phyloP scores from a whole-genome alignment of 805 yeast species.

The Saccharomycopsis malanga region DNA sequence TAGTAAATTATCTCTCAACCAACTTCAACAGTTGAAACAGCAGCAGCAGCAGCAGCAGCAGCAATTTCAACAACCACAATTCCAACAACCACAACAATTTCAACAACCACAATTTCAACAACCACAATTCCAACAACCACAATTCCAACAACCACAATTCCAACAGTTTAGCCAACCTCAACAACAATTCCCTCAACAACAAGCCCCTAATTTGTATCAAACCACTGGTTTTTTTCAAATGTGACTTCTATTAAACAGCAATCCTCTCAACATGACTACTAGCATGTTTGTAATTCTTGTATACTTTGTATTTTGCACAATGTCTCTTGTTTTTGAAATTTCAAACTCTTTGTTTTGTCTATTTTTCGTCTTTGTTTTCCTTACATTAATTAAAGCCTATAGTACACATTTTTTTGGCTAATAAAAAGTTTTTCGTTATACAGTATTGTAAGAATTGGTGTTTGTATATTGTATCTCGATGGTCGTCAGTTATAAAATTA shows the following conservation, averaged over 20 bases:
- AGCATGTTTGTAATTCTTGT: too few species aligned
- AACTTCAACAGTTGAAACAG: slow-evolving; percentile 11
- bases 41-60: slow-evolving; percentile 12
- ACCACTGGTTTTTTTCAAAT: slow-evolving; percentile 12
- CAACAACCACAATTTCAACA: slow-evolving; percentile 2
- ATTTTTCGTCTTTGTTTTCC: too few species aligned
- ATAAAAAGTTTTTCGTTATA: too few species aligned
- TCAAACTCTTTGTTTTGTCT: too few species aligned
- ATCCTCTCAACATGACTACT: too few species aligned
- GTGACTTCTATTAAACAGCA: background rate
- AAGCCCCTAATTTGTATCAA: slow-evolving; percentile 8
- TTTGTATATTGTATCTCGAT: too few species aligned
- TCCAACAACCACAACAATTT: slow-evolving; percentile 8
- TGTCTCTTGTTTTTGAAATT: too few species aligned
- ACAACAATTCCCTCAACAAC: slow-evolving; percentile 10
- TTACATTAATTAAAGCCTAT: too few species aligned
- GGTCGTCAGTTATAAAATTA: too few species aligned
- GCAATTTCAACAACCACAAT: slow-evolving; percentile 12
- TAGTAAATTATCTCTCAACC: slow-evolving; percentile 12
- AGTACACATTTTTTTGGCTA: too few species aligned
- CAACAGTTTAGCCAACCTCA: slow-evolving; percentile 13
- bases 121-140: slow-evolving; percentile 7
- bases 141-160: slow-evolving; percentile 8
- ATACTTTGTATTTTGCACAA: too few species aligned
- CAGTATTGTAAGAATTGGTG: too few species aligned